Conservation (phyloP, 495 filamentous ascomycete genomes). For the Chaetomidium leptoderma region DNA sequence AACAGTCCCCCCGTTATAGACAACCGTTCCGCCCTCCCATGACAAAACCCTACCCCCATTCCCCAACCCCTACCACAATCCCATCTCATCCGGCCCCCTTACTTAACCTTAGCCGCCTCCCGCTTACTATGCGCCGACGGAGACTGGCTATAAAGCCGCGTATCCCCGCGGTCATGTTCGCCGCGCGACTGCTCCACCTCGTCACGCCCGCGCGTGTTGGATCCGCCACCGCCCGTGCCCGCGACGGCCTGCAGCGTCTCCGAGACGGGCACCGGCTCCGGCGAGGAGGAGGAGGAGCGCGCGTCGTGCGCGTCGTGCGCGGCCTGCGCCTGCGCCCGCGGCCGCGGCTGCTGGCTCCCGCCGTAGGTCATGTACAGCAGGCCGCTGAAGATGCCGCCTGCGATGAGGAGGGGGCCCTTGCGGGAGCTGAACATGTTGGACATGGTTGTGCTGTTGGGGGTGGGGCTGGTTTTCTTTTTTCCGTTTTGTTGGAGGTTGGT, state of each 20-base stretch:
- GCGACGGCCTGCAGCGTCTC: slow-evolving; percentile 19
- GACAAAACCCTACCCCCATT: no score
- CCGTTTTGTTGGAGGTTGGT: neutral
- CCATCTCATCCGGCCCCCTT: no score
- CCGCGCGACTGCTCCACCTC: neutral
- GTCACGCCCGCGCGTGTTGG: slow-evolving; percentile 1
- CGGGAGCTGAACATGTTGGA: slow-evolving; percentile 23
- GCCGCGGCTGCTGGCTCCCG: slow-evolving; percentile 24
- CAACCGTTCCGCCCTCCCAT: no score
- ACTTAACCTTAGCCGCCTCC: slow-evolving; percentile 13
- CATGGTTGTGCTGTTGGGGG: slow-evolving; percentile 16
- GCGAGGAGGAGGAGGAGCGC: no score
- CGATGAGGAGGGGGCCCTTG: slow-evolving; percentile 19
- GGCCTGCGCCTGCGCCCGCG: slow-evolving; percentile 5
- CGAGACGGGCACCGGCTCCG: slow-evolving; percentile 3
- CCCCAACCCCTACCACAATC: no score
- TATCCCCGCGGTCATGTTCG: slow-evolving; percentile 19
- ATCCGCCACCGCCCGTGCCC: slow-evolving; percentile 27
- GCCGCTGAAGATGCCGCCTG: slow-evolving; percentile 15
- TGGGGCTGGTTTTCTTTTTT: neutral
- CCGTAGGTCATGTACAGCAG: slow-evolving; percentile 27
- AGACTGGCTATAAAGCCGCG: slow-evolving; percentile 1
- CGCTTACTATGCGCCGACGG: slow-evolving; percentile 17
- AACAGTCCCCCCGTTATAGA: no score
- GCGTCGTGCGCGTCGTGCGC: neutral